Evolutionary conservation across 805 yeast species (phyloP).

Genomic region (Osmozyma mogii): DNA sequence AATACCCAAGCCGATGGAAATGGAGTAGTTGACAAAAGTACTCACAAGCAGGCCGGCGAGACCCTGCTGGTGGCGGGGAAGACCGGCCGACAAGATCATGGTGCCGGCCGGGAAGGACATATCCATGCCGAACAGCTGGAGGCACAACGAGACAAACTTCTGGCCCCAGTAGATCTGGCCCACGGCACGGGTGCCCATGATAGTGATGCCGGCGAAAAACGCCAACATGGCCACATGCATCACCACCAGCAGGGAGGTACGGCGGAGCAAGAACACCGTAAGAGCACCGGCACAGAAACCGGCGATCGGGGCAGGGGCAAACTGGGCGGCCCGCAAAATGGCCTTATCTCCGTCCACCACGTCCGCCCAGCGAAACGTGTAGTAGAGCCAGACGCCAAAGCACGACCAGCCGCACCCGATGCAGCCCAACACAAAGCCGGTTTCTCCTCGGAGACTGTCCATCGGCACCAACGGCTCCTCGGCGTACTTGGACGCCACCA

Average conservation of each 20-base stretch:
- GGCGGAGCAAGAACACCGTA: constrained; percentile 5
- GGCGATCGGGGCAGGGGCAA: constrained; percentile 11
- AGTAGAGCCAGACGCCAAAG: constrained; percentile 14
- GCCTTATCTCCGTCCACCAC: constrained; percentile 7
- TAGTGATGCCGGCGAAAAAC: constrained; percentile 7
- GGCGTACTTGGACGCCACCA: constrained; percentile 4
- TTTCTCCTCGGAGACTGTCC: constrained; percentile 8
- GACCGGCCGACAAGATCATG: constrained; percentile 7
- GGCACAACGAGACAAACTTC: constrained; percentile 9
- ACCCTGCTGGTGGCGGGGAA: constrained; percentile 12
- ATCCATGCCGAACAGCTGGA: constrained; percentile 13
- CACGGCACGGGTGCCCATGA: constrained; percentile 12
- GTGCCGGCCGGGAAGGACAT: constrained; percentile 14
- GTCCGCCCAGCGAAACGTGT: constrained; percentile 10
- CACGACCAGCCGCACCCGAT: constrained; percentile 15
- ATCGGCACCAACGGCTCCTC: constrained; percentile 11
- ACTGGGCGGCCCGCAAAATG: constrained; percentile 11
- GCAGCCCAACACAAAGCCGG: constrained; percentile 12
- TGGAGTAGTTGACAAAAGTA: constrained; percentile 14
- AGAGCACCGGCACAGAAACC: constrained; percentile 11
- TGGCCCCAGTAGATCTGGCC: constrained; percentile 15
- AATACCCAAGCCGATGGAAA: constrained; percentile 27
- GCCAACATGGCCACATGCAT: constrained; percentile 9
- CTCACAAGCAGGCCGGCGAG: constrained; percentile 13
- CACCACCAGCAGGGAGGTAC: constrained; percentile 7